Evolutionary conservation across 345 rosid genomes (phyloP).

Genomic region (Hibiscus mutabilis): DNA sequence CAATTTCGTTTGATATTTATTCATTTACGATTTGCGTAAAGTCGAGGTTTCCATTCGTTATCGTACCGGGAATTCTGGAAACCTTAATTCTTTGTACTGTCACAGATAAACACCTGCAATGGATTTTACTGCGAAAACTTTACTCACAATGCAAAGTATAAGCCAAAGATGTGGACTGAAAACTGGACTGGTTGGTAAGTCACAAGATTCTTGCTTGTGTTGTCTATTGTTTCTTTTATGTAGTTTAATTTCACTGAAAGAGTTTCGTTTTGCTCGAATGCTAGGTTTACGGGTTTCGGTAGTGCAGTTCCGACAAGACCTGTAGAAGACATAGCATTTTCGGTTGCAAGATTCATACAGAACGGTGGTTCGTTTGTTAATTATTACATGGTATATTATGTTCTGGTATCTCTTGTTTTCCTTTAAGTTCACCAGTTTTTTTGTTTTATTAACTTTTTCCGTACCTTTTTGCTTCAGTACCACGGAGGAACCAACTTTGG

Average conservation of each 20-base stretch:
- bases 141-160: slow-evolving; percentile 43
- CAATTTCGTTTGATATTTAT: neutral
- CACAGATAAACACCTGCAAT: slow-evolving; percentile 71
- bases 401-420: neutral
- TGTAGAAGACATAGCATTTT: slow-evolving; percentile 66
- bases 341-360: slow-evolving; percentile 66
- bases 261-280: neutral
- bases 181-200: slow-evolving; percentile 82
- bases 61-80: neutral
- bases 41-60: neutral
- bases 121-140: slow-evolving; percentile 70
- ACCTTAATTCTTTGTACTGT: neutral
- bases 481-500: slow-evolving; percentile 96
- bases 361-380: slow-evolving; percentile 61
- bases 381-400: slow-evolving; percentile 60
- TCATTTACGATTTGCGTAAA: neutral
- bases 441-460: neutral
- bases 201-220: neutral
- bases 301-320: slow-evolving; percentile 64
- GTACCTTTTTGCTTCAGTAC: slow-evolving; percentile 36
- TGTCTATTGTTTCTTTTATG: neutral
- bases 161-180: slow-evolving; percentile 87
- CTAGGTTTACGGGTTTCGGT: slow-evolving; percentile 61
- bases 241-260: neutral
- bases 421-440: neutral